A percentile compares a stretch with the other conserved stretches of the same genome.
Conservation (phyloP, 169 alveolate genomes). For the Cryptosporidium sp. region DNA sequence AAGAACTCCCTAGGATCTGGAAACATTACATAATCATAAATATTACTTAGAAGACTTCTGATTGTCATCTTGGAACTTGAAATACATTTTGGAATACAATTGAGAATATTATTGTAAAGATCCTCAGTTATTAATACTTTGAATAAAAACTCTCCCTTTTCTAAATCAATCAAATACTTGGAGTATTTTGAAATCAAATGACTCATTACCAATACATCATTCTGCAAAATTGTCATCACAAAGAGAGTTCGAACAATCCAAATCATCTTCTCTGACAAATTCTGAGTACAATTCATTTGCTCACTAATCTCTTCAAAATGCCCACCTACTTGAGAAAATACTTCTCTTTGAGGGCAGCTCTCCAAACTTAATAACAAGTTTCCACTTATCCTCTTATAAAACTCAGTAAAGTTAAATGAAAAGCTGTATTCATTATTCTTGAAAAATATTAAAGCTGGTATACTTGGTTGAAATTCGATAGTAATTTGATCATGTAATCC, state of each 20-base stretch:
- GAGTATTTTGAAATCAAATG: not conserved
- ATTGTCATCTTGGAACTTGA: conserved; percentile 7
- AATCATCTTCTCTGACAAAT: conserved; percentile 14
- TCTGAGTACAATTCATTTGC: not conserved
- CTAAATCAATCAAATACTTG: conserved; percentile 34
- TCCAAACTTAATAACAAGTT: not conserved
- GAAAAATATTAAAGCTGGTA: conserved; percentile 84
- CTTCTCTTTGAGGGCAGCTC: not conserved
- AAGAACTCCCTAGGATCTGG: conserved; percentile 48
- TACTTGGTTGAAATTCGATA: conserved; percentile 85
- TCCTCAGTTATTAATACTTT: conserved; percentile 39
- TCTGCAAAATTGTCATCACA: conserved; percentile 51
- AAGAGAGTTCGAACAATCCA: conserved; percentile 44
- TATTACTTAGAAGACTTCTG: conserved; percentile 37
- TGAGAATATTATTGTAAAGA: conserved; percentile 37
- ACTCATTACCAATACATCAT: conserved; percentile 17
- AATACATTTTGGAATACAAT: conserved; percentile 44
- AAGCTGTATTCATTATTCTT: conserved; percentile 81
- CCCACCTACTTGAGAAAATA: too few relatives aligned
- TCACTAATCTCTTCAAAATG: not conserved
- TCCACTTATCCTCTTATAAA: conserved; percentile 80
- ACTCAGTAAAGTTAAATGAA: conserved; percentile 85
- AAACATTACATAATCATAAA: conserved; percentile 41
- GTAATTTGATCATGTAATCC: conserved; percentile 80
- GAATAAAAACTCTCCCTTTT: conserved; percentile 39